Evolutionary conservation across 1,284 basidiomycete species (phyloP), one percentile per base, ranked within the genome.

Genomic region (Leccinum pseudoinsigne): DNA sequence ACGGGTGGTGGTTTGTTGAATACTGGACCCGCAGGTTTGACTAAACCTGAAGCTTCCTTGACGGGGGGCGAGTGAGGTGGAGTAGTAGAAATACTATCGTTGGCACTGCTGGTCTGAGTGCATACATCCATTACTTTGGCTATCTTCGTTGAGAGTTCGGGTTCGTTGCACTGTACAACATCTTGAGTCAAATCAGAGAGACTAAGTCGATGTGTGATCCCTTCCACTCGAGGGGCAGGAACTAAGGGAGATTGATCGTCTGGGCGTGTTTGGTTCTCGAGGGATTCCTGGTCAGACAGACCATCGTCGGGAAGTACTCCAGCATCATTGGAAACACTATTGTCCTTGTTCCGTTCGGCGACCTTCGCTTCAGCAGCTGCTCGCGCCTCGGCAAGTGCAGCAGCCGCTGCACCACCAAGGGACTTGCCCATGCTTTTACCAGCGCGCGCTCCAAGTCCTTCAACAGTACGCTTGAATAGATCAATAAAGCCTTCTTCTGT

Each of bases 291-390:
- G 55, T 62, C 47, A 6, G 47, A 51, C 12, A 64, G 34, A 16
- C 57, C 57, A 28, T 66, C 59, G 47, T 64, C 65, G 26, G 63
- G 50, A 47, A 68, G 66, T 31, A 62, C 59, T 42, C 68, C 72
- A 23, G 74, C 59, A 68, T 74, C 47, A 68, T 72, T 62, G 71
- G 68, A 64, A 72, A 78, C 77, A 56, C 78, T 76, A 58, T 81
- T 79, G 51, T 78, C 74, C 71, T 84, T 83, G 66, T 83, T 78
- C 53, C 88, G 78, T 69, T 90, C 83, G 2, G 86, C 88, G 12
- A 92, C 81, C 62, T 84, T 82, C 5, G 86, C 88, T 71, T 91
- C 87, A 5, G 90, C 90, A 54, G 85, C 85, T 57, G 87, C 87
- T 61, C 83, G 80, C 10, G 88, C 89, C 74, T 90, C 86, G 8